Conservation (phyloP, 2,329 filamentous ascomycete genomes). For the Camptophora hylomeconis region DNA sequence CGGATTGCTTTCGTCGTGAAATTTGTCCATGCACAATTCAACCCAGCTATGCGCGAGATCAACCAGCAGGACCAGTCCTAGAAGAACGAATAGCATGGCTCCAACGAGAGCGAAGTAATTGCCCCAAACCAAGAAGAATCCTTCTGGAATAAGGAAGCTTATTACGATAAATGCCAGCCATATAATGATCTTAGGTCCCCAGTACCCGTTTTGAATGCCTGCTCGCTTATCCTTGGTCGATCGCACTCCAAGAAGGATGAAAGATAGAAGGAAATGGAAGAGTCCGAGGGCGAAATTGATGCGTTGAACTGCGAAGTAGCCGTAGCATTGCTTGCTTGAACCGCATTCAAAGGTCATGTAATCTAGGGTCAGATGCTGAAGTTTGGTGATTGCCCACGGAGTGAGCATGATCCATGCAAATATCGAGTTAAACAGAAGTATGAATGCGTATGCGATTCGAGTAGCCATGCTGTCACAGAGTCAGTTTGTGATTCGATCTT, state of each 20-base stretch:
- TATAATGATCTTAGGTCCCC: constrained; percentile 86
- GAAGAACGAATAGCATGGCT: constrained; percentile 84
- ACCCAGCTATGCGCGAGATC: constrained; percentile 96
- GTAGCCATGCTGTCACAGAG: constrained; percentile 62
- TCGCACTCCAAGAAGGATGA: constrained; percentile 73
- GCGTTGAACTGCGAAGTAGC: constrained; percentile 90
- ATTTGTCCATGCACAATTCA: constrained; percentile 86
- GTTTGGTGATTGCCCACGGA: constrained; percentile 91
- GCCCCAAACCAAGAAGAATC: constrained; percentile 90
- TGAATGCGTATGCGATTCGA: constrained; percentile 87
- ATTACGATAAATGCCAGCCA: constrained; percentile 81
- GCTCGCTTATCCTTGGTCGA: constrained; percentile 81
- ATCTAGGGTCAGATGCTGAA: constrained; percentile 82
- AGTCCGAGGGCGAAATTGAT: constrained; percentile 96
- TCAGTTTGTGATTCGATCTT: constrained; percentile 2
- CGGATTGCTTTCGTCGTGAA: constrained; percentile 48
- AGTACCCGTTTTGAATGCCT: constrained; percentile 91
- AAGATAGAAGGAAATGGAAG: constrained; percentile 78
- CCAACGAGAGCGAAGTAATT: constrained; percentile 82
- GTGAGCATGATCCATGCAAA: constrained; percentile 99
- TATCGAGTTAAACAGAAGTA: constrained; percentile 93
- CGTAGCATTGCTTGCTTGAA: constrained; percentile 70
- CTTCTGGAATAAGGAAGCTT: constrained; percentile 90
- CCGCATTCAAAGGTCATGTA: constrained; percentile 93
- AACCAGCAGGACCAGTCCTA: constrained; percentile 83